Evolutionary conservation across 2,329 filamentous ascomycete species (phyloP).

Genomic region (Beauveria caledonica): DNA sequence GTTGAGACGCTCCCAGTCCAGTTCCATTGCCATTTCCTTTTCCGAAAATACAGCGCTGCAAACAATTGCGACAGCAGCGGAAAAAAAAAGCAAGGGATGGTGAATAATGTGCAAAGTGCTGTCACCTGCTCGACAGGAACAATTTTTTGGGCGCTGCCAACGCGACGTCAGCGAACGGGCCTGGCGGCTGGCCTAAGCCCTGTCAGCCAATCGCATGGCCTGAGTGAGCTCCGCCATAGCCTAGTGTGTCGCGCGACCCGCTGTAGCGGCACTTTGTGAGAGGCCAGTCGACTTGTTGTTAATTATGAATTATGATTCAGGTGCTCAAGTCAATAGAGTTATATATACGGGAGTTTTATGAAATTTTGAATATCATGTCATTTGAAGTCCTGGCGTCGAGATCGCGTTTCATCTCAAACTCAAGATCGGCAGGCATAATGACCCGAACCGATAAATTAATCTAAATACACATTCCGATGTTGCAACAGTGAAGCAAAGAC

Average conservation of each 20-base stretch:
- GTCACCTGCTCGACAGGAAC: background rate
- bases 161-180: slow-evolving; percentile 9
- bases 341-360: background rate
- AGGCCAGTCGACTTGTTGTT: too few species aligned
- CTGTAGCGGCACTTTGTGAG: background rate
- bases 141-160: background rate
- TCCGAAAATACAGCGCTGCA: background rate
- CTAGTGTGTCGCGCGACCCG: background rate
- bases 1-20: slow-evolving; percentile 42
- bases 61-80: background rate
- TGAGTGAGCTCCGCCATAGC: background rate
- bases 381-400: too few species aligned
- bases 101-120: background rate
- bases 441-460: too few species aligned
- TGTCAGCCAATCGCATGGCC: background rate
- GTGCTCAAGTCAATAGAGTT: background rate
- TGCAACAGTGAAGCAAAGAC: too few species aligned
- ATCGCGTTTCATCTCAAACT: too few species aligned
- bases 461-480: too few species aligned
- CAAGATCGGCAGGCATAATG: too few species aligned
- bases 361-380: too few species aligned
- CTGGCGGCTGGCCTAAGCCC: background rate
- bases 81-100: background rate
- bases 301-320: too few species aligned
- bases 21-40: slow-evolving; percentile 31